Percentiles rank a stretch among this genome's conserved stretches.
These are phyloP conservation scores for Sungouiozyma intestinalis DNA, from an alignment of 805 yeast genomes.

Conservation along the genomic window DNA sequence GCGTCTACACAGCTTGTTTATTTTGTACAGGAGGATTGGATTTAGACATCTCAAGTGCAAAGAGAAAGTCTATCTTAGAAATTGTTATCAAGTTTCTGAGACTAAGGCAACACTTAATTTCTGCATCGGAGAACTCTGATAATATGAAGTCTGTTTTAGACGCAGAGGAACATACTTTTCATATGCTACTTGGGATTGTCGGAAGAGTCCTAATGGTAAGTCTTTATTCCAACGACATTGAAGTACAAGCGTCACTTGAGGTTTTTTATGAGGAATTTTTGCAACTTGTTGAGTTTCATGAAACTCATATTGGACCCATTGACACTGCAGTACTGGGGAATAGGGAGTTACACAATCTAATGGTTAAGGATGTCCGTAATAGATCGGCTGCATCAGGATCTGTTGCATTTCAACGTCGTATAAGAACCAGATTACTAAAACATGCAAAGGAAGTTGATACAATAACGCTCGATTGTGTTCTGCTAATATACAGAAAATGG, in stretches of 20 bases:
- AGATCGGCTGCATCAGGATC: conserved; percentile 49
- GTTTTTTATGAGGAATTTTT: conserved; percentile 29
- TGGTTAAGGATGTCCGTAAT: conserved; percentile 40
- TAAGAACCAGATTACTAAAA: conserved; percentile 35
- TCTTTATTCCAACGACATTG: conserved; percentile 41
- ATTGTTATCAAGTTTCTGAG: conserved; percentile 33
- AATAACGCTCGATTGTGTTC: conserved; percentile 24
- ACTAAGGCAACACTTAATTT: conserved; percentile 26
- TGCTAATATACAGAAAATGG: conserved; percentile 31
- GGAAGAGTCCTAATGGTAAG: conserved; percentile 45
- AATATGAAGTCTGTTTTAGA: conserved; percentile 14
- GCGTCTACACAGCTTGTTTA: conserved; percentile 29
- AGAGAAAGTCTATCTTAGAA: conserved; percentile 30
- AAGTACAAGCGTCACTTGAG: conserved; percentile 39
- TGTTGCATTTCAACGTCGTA: conserved; percentile 61
- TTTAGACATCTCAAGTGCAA: conserved; percentile 19
- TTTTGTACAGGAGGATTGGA: conserved; percentile 30
- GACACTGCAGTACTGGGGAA: conserved; percentile 24
- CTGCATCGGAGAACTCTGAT: conserved; percentile 18
- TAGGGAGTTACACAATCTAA: conserved; percentile 31
- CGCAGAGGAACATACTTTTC: conserved; percentile 25
- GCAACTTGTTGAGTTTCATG: conserved; percentile 20
- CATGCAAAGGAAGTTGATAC: conserved; percentile 17
- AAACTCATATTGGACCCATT: conserved; percentile 14
- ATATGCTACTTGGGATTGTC: conserved; percentile 29